Evolutionary conservation across 2,329 filamentous ascomycete species (phyloP).

Genomic region (Colletotrichum agaves): DNA sequence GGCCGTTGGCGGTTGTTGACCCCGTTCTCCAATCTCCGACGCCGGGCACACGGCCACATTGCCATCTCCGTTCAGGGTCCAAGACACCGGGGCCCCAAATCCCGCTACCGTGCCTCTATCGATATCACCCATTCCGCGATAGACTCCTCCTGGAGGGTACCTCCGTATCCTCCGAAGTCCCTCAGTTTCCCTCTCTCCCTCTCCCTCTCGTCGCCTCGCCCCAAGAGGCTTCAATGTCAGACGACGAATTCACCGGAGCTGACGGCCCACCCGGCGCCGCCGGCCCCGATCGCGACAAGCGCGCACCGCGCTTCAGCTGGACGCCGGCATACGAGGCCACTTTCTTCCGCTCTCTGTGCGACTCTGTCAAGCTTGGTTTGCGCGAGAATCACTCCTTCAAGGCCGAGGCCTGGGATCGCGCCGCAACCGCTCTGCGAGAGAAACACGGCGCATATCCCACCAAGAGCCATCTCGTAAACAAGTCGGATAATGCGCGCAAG

Average conservation of each 20-base stretch:
- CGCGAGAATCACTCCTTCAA: constrained; percentile 71
- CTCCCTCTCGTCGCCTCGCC: constrained; percentile 36
- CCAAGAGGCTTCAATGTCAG: constrained; percentile 45
- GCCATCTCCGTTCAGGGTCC: constrained; percentile 27
- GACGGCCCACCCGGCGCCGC: constrained; percentile 30
- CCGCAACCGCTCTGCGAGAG: constrained; percentile 63
- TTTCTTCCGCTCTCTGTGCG: constrained; percentile 70
- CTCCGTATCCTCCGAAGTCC: constrained; percentile 5
- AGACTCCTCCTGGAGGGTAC: neutral
- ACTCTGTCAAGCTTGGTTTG: constrained; percentile 67
- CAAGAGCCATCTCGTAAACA: constrained; percentile 71
- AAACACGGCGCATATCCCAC: constrained; percentile 67
- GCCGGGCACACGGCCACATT: constrained; percentile 23
- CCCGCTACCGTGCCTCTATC: neutral
- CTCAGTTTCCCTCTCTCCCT: neutral
- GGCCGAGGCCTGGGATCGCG: constrained; percentile 69
- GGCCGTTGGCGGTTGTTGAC: neutral
- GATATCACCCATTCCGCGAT: neutral
- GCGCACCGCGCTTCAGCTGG: constrained; percentile 68
- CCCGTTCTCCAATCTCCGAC: constrained; percentile 21
- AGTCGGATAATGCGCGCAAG: constrained; percentile 71
- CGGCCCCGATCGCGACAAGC: constrained; percentile 40
- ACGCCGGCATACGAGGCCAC: constrained; percentile 68
- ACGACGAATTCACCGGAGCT: constrained; percentile 49
- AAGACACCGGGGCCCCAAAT: constrained; percentile 13